Conservation (phyloP, 2,329 filamentous ascomycete genomes). For the Monosporascus sp. region DNA sequence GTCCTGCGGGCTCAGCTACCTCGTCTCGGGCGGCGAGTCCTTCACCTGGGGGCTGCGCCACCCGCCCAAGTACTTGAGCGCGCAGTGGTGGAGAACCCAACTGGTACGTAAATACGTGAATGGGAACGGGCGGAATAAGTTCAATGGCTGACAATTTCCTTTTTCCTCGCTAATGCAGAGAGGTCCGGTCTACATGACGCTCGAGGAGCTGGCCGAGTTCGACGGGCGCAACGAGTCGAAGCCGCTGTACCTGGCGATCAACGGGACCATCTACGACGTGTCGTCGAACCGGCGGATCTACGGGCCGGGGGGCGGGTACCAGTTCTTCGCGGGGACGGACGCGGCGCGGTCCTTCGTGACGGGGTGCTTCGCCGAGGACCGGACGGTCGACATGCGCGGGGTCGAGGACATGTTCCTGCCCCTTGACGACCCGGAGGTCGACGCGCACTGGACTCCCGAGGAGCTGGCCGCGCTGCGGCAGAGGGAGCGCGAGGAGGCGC, state of each 20-base stretch:
- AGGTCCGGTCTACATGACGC: constrained; percentile 65
- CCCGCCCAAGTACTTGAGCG: constrained; percentile 55
- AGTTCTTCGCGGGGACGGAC: constrained; percentile 80
- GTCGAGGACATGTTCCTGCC: constrained; percentile 81
- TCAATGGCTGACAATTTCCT: too few relatives aligned
- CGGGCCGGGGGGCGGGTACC: constrained; percentile 80
- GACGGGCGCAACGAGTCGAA: constrained; percentile 69
- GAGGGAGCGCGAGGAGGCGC: constrained; percentile 60
- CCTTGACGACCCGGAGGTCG: constrained; percentile 55
- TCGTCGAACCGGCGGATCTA: constrained; percentile 63
- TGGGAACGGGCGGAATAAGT: background rate
- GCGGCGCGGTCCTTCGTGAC: constrained; percentile 87
- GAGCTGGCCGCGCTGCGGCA: constrained; percentile 50
- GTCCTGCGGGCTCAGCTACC: constrained; percentile 67
- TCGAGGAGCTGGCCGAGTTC: constrained; percentile 65
- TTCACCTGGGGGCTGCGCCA: constrained; percentile 61
- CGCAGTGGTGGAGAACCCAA: constrained; percentile 53
- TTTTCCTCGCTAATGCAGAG: constrained; percentile 27
- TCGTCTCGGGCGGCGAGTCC: constrained; percentile 65
- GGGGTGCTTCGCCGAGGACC: constrained; percentile 83
- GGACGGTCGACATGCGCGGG: constrained; percentile 77
- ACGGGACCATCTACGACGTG: constrained; percentile 82
- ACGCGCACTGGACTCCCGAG: constrained; percentile 49
- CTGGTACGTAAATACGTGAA: constrained; percentile 42
- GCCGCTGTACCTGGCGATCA: constrained; percentile 87